Conservation (phyloP, 805 yeast genomes). For the Saturnispora sanitii region DNA sequence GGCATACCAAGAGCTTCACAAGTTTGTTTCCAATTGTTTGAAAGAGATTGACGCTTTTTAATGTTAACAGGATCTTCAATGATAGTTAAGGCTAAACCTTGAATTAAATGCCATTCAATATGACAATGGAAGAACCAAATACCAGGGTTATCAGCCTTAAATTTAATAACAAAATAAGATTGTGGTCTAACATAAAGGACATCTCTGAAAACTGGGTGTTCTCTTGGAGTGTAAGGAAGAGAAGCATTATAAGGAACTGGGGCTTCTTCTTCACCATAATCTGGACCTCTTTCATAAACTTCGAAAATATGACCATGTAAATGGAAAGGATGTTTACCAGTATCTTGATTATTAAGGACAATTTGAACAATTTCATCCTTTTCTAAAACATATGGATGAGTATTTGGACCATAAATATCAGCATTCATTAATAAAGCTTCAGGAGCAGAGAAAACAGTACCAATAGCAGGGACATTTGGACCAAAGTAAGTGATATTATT, state of each 20-base stretch:
- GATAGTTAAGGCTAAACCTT: constrained; percentile 76
- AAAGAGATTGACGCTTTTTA: constrained; percentile 50
- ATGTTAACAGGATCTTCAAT: constrained; percentile 77
- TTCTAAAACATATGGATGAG: constrained; percentile 63
- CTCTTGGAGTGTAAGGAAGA: constrained; percentile 47
- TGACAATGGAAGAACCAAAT: constrained; percentile 99
- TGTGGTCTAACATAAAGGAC: constrained; percentile 69
- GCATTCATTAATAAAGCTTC: constrained; percentile 35
- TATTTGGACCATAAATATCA: constrained; percentile 65
- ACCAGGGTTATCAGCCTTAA: constrained; percentile 92
- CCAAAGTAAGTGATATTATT: constrained; percentile 69
- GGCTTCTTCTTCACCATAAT: constrained; percentile 41
- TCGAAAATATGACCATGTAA: constrained; percentile 93
- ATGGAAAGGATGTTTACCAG: constrained; percentile 97
- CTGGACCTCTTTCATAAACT: constrained; percentile 60
- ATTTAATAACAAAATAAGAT: constrained; percentile 78
- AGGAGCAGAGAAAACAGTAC: constrained; percentile 65
- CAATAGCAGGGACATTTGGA: constrained; percentile 81
- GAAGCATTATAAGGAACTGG: constrained; percentile 50
- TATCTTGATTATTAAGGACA: constrained; percentile 74
- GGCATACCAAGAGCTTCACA: constrained; percentile 52
- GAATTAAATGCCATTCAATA: constrained; percentile 95
- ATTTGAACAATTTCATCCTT: constrained; percentile 65
- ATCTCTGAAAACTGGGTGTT: constrained; percentile 79
- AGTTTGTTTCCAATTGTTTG: constrained; percentile 48